Evolutionary conservation across 2,329 filamentous ascomycete species (phyloP), one percentile per base, ranked within the genome.

Genomic region (Paecilomyces niveus): DNA sequence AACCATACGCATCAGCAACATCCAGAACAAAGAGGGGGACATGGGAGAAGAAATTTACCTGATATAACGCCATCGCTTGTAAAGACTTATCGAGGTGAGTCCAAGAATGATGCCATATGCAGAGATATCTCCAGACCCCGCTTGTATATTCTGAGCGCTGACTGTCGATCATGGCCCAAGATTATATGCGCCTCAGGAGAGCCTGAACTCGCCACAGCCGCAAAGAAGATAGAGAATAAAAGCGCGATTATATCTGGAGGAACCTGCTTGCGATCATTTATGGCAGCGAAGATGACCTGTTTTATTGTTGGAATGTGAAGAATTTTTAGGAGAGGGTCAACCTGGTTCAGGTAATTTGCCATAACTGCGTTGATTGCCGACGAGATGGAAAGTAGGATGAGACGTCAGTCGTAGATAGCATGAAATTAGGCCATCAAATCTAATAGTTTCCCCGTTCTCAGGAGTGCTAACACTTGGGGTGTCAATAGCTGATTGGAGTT

Each of bases 21-120:
- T n/a, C n/a, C 8, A n/a, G 3, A 6, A n/a, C 18, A 45, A 18
- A 21, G 15, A 6, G 8, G n/a, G 8, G 6, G 15, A 7, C 6
- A 18, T 45, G n/a, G 5, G n/a, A 45, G 18, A 9, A 18, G 7
- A 7, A 2, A 45, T 9, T 45, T 45, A 45, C 39, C 39, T 45
- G 39, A 9, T 45, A 45, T 18, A 45, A 3, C n/a, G 39, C n/a
- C 39, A 45, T 18, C n/a, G 72, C 72, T 51, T 63, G 62, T 32
- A 63, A 24, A 13, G 62, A 59, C 9, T 54, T n/a, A 63, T 58
- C 1, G 72, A 0, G 75, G 74, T 8, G 66, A 68, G 7, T 77
- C 72, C 0, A 77, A 62, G 58, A 76, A 74, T 32, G 75, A 70
- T 5, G 70, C 67, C 21, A 69, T 65, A 7, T 73, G 67, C 6